Evolutionary conservation across 2,329 filamentous ascomycete genomes (phyloP).

Genomic region (Microcyclospora tardicrescens): DNA sequence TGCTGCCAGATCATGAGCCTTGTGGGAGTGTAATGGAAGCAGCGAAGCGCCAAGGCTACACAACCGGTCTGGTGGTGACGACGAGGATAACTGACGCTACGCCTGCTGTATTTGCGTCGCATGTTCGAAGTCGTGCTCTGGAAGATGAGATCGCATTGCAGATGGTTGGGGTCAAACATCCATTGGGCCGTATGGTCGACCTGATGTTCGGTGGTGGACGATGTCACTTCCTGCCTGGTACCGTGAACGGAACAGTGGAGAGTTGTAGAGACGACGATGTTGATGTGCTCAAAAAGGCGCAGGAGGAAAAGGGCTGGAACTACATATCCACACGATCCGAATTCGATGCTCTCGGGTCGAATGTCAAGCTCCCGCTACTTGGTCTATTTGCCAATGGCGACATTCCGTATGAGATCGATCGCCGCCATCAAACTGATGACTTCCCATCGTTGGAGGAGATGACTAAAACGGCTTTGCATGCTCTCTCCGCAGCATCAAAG

Average conservation of each 20-base stretch:
- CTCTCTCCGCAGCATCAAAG: conserved; percentile 67
- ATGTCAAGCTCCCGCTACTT: conserved; percentile 66
- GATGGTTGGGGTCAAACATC: conserved; percentile 68
- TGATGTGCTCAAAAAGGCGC: conserved; percentile 62
- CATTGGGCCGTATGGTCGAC: conserved; percentile 76
- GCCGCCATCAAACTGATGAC: conserved; percentile 59
- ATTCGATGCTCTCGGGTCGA: conserved; percentile 57
- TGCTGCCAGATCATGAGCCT: conserved; percentile 69
- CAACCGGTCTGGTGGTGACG: conserved; percentile 87
- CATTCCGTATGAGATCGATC: conserved; percentile 88
- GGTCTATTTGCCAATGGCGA: conserved; percentile 74
- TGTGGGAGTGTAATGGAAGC: conserved; percentile 92
- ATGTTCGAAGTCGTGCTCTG: conserved; percentile 66
- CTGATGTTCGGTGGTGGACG: conserved; percentile 85
- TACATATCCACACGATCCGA: conserved; percentile 60
- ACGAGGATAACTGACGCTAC: conserved; percentile 93
- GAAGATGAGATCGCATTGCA: conserved; percentile 88
- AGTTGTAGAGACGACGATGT: conserved; percentile 69
- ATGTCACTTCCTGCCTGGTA: conserved; percentile 72
- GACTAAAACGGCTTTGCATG: conserved; percentile 66
- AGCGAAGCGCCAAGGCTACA: conserved; percentile 80
- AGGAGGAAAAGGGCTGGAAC: conserved; percentile 59
- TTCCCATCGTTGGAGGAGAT: conserved; percentile 91
- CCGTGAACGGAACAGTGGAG: conserved; percentile 55
- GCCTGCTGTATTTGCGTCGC: conserved; percentile 84